A percentile compares a stretch with the other conserved stretches of the same genome.
These are phyloP conservation scores for Cryptomeria japonica DNA, from an alignment of 75 land plant genomes.

Conservation along the genomic window DNA sequence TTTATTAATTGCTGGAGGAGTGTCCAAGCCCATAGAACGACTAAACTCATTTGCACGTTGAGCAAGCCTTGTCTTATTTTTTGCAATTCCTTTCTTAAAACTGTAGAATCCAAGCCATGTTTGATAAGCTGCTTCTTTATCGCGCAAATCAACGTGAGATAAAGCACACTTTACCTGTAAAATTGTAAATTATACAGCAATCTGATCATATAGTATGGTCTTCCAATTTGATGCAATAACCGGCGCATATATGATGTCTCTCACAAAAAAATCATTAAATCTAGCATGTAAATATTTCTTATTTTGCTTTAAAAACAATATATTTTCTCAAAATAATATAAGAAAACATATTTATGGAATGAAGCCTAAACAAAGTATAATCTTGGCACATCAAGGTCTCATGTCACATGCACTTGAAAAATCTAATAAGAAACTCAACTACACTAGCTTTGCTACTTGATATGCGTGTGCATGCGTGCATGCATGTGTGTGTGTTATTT, in stretches of 20 bases:
- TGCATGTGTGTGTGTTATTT: no score
- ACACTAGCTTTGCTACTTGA: no score
- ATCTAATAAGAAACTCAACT: no score
- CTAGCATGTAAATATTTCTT: background rate
- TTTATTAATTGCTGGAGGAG: constrained; percentile 75
- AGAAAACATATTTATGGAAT: no score
- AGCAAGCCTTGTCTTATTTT: constrained; percentile 72
- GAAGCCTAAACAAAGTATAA: no score
- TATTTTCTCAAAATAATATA: no score
- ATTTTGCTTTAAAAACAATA: no score
- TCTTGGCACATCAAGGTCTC: no score
- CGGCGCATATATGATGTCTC: background rate
- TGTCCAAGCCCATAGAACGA: constrained; percentile 70
- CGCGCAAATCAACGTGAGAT: constrained; percentile 45
- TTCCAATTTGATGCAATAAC: background rate
- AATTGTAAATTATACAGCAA: background rate
- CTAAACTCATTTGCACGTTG: constrained; percentile 84
- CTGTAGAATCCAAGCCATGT: constrained; percentile 97
- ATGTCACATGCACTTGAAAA: no score
- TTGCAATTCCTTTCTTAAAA: constrained; percentile 46
- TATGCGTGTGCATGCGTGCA: no score
- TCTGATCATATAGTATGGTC: background rate
- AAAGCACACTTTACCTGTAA: constrained; percentile 74
- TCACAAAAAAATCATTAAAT: background rate
- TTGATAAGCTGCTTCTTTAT: constrained; percentile 79